Evolutionary conservation across 1,284 basidiomycete genomes (phyloP).

Genomic region (Quambalaria eucalypti): DNA sequence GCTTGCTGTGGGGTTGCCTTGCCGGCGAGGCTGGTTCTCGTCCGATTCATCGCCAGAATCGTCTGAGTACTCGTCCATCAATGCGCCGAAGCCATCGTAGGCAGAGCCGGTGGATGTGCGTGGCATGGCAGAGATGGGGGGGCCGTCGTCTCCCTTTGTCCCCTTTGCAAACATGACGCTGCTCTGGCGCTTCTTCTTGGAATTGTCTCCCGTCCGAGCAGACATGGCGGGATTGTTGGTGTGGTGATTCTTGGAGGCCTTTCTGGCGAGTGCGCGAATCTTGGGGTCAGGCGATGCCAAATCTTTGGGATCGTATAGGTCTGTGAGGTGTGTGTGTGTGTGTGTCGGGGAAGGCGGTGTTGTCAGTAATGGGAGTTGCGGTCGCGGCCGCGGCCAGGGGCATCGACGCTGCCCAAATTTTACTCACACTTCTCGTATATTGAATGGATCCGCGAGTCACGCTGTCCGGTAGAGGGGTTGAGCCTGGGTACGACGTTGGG

Average conservation of each 20-base stretch:
- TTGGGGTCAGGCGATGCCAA: slow-evolving; percentile 23
- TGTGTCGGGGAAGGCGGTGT: neutral
- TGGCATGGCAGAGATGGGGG: neutral
- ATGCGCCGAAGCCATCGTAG: slow-evolving; percentile 4
- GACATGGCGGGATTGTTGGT: neutral
- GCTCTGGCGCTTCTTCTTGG: slow-evolving; percentile 7
- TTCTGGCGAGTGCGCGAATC: slow-evolving; percentile 22
- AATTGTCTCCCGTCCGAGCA: too few relatives aligned
- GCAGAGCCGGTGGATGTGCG: slow-evolving; percentile 2
- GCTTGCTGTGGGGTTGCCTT: too few relatives aligned
- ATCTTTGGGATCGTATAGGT: slow-evolving; percentile 29
- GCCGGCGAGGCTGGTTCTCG: slow-evolving; percentile 1
- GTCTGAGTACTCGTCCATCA: slow-evolving; percentile 21
- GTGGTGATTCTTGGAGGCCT: slow-evolving; percentile 19
- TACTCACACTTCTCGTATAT: slow-evolving; percentile 26
- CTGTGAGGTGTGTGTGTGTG: too few relatives aligned
- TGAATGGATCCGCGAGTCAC: slow-evolving; percentile 29
- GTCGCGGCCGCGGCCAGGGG: too few relatives aligned
- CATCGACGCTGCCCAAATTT: too few relatives aligned
- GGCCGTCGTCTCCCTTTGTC: slow-evolving; percentile 16
- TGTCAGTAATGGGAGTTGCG: neutral
- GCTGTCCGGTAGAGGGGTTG: too few relatives aligned
- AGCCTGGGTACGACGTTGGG: too few relatives aligned
- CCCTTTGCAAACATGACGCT: slow-evolving; percentile 21
- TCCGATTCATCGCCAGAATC: too few relatives aligned